phyloP scores from a whole-genome alignment of 2,329 filamentous ascomycete genomes.

The Xylaria sp. region DNA sequence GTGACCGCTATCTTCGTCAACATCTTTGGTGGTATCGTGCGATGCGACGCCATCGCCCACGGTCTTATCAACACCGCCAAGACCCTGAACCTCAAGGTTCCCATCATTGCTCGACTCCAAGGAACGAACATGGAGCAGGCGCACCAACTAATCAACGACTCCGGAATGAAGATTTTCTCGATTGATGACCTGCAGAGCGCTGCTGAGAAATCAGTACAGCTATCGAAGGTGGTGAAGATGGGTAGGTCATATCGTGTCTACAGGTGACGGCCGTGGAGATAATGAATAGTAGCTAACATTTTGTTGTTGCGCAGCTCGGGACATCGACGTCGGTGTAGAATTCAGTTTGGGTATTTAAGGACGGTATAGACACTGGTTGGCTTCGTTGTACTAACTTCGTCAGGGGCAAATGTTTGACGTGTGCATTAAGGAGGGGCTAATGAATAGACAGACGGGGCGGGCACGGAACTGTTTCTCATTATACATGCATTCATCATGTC shows the following conservation, averaged over 20 bases:
- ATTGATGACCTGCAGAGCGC: constrained; percentile 98
- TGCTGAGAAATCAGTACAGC: constrained; percentile 97
- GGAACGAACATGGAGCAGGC: constrained; percentile 98
- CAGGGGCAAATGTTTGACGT: constrained; percentile 42
- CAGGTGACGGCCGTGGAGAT: background rate
- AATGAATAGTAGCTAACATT: constrained; percentile 36
- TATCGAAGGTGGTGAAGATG: constrained; percentile 99
- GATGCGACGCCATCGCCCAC: constrained; percentile 96
- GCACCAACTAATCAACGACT: constrained; percentile 93
- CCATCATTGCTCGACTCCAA: constrained; percentile 96
- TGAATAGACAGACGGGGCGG: constrained; percentile 37
- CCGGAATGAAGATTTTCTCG: constrained; percentile 98
- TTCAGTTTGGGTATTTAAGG: constrained; percentile 92
- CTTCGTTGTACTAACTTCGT: constrained; percentile 51
- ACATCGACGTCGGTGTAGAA: constrained; percentile 97
- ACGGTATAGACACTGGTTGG: constrained; percentile 43
- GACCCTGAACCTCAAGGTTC: constrained; percentile 94
- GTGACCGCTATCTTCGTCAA: constrained; percentile 99
- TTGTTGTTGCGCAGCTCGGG: constrained; percentile 70
- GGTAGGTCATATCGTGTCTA: constrained; percentile 65
- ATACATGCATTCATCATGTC: constrained; percentile 28
- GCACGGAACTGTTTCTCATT: constrained; percentile 32
- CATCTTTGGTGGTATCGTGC: constrained; percentile 99
- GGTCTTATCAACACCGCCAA: constrained; percentile 95
- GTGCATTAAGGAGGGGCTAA: constrained; percentile 37